Percentiles rank a stretch among this genome's conserved stretches.
Evolutionary conservation across 257 asterid species (phyloP).

Genomic region (Fraxinus excelsior): DNA sequence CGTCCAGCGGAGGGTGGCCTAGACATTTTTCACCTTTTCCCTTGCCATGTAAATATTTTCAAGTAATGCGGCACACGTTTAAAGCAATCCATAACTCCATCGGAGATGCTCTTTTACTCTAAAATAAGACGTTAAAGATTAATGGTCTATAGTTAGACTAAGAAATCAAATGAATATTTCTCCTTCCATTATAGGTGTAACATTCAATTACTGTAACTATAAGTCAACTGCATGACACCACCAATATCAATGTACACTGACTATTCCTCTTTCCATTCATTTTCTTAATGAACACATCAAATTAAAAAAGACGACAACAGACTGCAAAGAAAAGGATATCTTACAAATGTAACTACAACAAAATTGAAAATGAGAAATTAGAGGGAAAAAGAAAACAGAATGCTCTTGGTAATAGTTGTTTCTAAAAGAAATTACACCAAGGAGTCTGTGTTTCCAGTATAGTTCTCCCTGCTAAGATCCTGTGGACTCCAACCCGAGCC

Average conservation of each 20-base stretch:
- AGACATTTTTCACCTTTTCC: no score
- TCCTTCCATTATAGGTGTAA: background rate
- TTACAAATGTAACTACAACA: constrained; percentile 17
- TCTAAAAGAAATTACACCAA: constrained; percentile 50
- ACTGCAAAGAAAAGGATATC: constrained; percentile 8
- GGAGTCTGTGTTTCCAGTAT: constrained; percentile 42
- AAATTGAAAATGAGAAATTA: background rate
- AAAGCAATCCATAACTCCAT: no score
- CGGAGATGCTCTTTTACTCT: no score
- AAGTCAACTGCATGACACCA: constrained; percentile 6
- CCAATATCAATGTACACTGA: constrained; percentile 20
- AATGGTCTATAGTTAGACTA: no score
- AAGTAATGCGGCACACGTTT: no score
- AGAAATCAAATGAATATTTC: no score
- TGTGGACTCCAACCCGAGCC: constrained; percentile 67
- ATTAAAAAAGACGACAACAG: background rate
- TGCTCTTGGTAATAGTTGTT: constrained; percentile 30
- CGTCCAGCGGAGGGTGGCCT: no score
- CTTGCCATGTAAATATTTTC: no score
- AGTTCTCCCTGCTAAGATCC: constrained; percentile 52
- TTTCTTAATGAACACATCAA: constrained; percentile 12
- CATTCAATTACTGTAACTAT: background rate
- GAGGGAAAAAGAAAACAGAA: constrained; percentile 14
- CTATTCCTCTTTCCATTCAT: constrained; percentile 18
- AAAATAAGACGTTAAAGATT: no score